Base-by-base conservation (phyloP, 2,329 filamentous ascomycete species). In the Diplocarpon mali region DNA sequence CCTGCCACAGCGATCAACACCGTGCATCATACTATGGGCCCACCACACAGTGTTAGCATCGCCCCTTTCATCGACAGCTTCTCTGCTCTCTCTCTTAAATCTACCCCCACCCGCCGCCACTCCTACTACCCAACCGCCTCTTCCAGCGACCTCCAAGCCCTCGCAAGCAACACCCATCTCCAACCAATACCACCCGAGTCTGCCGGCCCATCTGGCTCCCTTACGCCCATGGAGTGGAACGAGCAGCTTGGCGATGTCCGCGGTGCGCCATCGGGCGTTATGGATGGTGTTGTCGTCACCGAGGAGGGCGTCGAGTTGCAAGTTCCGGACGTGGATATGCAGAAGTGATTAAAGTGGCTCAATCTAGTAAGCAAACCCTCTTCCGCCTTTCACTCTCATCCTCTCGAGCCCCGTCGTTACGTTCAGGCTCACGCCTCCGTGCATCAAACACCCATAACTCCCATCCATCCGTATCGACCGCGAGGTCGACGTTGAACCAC, bases 291-390 rank as follows among this genome's bases (percentile, higher is more conserved):
- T 4, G 73, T 74, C 1, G 57, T 80, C 20, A 69, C 70, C 2
- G 75, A 80, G 55, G 75, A 78, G 56, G 71, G 69, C 35, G 67
- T 75, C 13, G 68, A 69, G 49, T 60, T 66, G 28, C 67, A 69
- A 14, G 57, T 67, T 27, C 62, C 69, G 2, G 70, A 73, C 54
- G 51, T 71, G 15, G 57, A 71, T 32, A 67, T 64, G 7, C 53
- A 58, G 34, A 49, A 32, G 11, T 32, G n/a, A 9, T 14, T 32
- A 4, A 12, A 32, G 3, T 32, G n/a, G 20, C 20, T 24, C 20
- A 24, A 24, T 14, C 30, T 9, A 14, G 30, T 32, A 32, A 32
- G 30, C 9, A 32, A n/a, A 5, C 30, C 9, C 30, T 32, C 10
- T 32, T 10, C 30, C 9, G 3, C 30, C 10, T 32, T 32, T 9